Base-by-base conservation (phyloP, 2,329 filamentous ascomycete species). In the Nemania abortiva region DNA sequence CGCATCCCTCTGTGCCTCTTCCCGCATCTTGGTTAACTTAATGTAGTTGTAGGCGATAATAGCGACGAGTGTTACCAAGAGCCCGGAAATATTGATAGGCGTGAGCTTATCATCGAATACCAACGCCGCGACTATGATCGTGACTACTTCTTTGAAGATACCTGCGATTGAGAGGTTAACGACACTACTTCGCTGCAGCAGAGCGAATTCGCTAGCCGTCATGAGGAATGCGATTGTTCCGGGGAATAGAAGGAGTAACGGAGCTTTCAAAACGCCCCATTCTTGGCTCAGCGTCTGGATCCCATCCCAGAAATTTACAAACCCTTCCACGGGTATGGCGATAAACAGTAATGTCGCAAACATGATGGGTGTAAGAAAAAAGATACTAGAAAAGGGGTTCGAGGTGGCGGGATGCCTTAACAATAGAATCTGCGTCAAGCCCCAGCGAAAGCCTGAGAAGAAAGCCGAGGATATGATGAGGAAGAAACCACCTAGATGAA, bases 111-210 rank as follows among this genome's bases (percentile, higher is more conserved):
- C 96, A 75, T 96, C 88, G 83, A 98, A 99, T 3, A 97, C 90
- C 31, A 97, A 80, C 9, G 94, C 92, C 0, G 95, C 95, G 0
- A 94, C 94, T 49, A 89, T 91, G 76, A 99, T 98, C 15, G 96
- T 99, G 64, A 99, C 91, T 49, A 98, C 96, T 83, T 99, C 96
- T 80, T 99, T 99, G 86, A 99, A 98, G 70, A 99, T 98, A 70
- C 96, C 96, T 71, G 95, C 97, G 74, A 99, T 98, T 60, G 92
- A 97, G 54, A 99, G 87, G 0, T 96, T 98, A 60, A 99, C 96
- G 62, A 99, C 96, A 1, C 93, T 97, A 0, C 95, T 98, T 56
- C 96, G 93, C 84, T 98, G 92, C 73, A 99, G 88, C 70, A 99
- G 88, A 62, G 96, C 95, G 79, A 98, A 99, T 81, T 99, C 96